Evolutionary conservation across 2,329 filamentous ascomycete genomes (phyloP).

Genomic region (Cladosporium sp.): DNA sequence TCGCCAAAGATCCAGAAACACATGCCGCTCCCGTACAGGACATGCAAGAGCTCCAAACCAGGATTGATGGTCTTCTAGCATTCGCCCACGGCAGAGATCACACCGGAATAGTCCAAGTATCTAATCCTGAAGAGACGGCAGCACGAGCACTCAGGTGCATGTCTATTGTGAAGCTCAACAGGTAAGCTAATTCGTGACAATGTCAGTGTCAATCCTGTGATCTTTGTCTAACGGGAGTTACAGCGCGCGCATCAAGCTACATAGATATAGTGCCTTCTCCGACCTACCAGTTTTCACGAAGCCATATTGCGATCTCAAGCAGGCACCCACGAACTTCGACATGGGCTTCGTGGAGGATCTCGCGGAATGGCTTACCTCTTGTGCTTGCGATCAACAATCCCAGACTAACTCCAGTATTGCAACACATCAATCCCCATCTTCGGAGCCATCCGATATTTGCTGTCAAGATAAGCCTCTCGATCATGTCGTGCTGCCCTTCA

Average conservation of each 20-base stretch:
- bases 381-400: slow-evolving; percentile 17
- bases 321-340: slow-evolving; percentile 18
- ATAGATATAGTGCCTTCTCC: slow-evolving; percentile 50
- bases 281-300: slow-evolving; percentile 48
- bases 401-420: neutral
- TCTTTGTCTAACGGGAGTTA: neutral
- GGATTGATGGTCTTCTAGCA: neutral
- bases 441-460: neutral
- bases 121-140: slow-evolving; percentile 39
- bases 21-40: neutral
- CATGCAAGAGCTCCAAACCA: neutral
- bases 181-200: slow-evolving; percentile 25
- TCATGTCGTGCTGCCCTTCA: slow-evolving; percentile 38
- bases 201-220: neutral
- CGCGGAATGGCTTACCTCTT: slow-evolving; percentile 11
- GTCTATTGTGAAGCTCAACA: slow-evolving; percentile 49
- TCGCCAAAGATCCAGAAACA: neutral
- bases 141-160: slow-evolving; percentile 45
- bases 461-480: neutral
- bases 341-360: slow-evolving; percentile 16
- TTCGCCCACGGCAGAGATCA: slow-evolving; percentile 4
- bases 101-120: slow-evolving; percentile 34
- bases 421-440: neutral
- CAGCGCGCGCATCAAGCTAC: slow-evolving; percentile 50
- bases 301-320: slow-evolving; percentile 48